Base-by-base conservation (phyloP, 108 stramenopile species). In the Nitzschia sp. region DNA sequence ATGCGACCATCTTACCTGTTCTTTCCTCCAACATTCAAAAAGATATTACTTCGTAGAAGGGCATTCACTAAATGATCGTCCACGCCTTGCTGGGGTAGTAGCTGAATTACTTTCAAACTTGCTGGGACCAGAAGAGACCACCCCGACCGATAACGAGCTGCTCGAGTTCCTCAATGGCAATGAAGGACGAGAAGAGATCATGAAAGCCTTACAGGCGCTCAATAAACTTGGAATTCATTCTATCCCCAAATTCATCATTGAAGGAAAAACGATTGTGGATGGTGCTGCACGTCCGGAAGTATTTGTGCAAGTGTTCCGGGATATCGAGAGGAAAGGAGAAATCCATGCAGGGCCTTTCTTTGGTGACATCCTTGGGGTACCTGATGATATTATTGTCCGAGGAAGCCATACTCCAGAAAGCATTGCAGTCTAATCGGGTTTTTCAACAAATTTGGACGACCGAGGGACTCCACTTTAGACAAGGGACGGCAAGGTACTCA, bases 241-340 rank as follows among this genome's bases (percentile, higher is more conserved):
- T 1, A 94, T 94, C 41, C 93, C 93, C 3, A 94, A 91, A 63
- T 94, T 94, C 45, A 90, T 94, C 44, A 80, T 94, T 30, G 88
- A 89, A 47, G 93, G 93, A 45, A 52, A 60, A n/a, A 69, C 58
- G 26, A 70, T 93, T 16, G 82, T 93, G 2, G 88, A 90, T 71
- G 88, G 92, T 41, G 92, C 91, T 3, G 91, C 91, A 25, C 44
- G 62, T 9, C 46, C 80, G 27, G 73, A 86, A 32, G 73, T 73
- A 17, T 90, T 93, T 46, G 79, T 90, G 3, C 36, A 73, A 27
- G 63, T 88, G 30, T 93, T 93, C 45, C 80, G 91, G 46, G 85
- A 87, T 17, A 89, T 92, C 36, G 88, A 89, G 58, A 34, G 30
- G 33, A 68, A 78, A 32, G 91, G 91, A 15, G 35, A 57, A 23